These are phyloP conservation scores for Wickerhamiella spandovensis DNA, from an alignment of 805 yeast genomes.

Conservation along the genomic window DNA sequence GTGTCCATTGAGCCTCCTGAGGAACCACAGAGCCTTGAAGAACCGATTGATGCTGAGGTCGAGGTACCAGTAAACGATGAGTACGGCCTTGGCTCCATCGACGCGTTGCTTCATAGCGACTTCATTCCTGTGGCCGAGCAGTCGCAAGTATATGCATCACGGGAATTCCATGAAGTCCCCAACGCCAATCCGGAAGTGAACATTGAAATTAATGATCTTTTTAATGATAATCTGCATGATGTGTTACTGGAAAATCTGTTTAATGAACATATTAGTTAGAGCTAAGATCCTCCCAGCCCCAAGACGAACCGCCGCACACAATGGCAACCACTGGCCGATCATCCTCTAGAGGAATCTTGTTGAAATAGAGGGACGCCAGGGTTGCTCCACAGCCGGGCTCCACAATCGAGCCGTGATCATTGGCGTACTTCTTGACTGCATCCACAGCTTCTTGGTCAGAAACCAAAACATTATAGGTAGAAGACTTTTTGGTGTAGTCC, in stretches of 20 bases:
- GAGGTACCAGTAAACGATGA: neutral
- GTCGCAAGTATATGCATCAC: neutral
- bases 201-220: slow-evolving; percentile 4
- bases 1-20: slow-evolving; percentile 5
- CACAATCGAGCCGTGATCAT: slow-evolving; percentile 37
- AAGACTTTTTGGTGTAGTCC: slow-evolving; percentile 29
- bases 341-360: slow-evolving; percentile 4
- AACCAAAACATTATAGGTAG: slow-evolving; percentile 33
- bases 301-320: slow-evolving; percentile 15
- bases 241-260: slow-evolving; percentile 3
- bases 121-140: slow-evolving; percentile 7
- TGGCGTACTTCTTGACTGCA: slow-evolving; percentile 38
- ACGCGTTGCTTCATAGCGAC: slow-evolving; percentile 3
- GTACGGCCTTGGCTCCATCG: neutral
- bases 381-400: slow-evolving; percentile 73
- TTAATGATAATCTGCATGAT: slow-evolving; percentile 7
- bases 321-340: slow-evolving; percentile 8
- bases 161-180: slow-evolving; percentile 3
- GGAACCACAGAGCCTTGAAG: neutral
- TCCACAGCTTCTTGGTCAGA: slow-evolving; percentile 44
- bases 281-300: slow-evolving; percentile 3
- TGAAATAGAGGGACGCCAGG: slow-evolving; percentile 29
- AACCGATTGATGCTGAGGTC: neutral
- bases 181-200: neutral
- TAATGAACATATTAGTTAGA: neutral